Conservation (phyloP, 768 basidiomycete species). For the Erythrobasidium yunnanense region DNA sequence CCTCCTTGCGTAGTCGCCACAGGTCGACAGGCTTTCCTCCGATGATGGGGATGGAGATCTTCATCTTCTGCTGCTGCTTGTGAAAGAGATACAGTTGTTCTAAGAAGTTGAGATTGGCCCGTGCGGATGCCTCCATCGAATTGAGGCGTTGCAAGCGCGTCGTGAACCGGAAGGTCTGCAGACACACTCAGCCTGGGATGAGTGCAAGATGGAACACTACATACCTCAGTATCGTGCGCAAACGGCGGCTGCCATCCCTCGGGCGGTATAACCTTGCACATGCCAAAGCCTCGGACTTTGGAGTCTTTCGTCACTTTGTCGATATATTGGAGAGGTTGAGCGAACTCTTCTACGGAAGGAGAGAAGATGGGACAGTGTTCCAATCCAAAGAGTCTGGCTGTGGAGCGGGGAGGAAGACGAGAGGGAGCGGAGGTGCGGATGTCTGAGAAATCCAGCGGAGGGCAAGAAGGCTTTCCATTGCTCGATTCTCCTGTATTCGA, state of each 20-base stretch:
- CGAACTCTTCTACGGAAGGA: constrained; percentile 82
- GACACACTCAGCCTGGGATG: constrained; percentile 15
- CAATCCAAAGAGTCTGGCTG: constrained; percentile 62
- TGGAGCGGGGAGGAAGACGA: constrained; percentile 25
- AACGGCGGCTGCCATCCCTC: constrained; percentile 91
- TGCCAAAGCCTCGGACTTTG: constrained; percentile 60
- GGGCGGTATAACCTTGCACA: constrained; percentile 93
- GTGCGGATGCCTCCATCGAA: constrained; percentile 89
- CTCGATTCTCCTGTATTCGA: neutral
- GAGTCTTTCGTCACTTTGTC: constrained; percentile 54
- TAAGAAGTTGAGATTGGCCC: constrained; percentile 92
- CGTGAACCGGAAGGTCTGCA: constrained; percentile 81
- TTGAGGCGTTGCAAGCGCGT: constrained; percentile 89
- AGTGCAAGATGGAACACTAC: neutral
- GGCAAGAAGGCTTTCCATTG: neutral
- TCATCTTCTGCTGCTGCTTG: constrained; percentile 67
- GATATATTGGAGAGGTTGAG: constrained; percentile 88
- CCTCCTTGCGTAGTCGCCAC: constrained; percentile 64
- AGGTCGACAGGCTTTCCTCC: constrained; percentile 86
- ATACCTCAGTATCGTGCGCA: constrained; percentile 80
- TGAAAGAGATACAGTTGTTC: constrained; percentile 95
- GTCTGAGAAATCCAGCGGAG: constrained; percentile 35
- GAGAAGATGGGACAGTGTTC: constrained; percentile 80
- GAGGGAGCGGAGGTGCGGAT: constrained; percentile 33
- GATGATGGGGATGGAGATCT: constrained; percentile 85